Base-by-base conservation (phyloP, 768 basidiomycete species). In the Collybiopsis luxurians region DNA sequence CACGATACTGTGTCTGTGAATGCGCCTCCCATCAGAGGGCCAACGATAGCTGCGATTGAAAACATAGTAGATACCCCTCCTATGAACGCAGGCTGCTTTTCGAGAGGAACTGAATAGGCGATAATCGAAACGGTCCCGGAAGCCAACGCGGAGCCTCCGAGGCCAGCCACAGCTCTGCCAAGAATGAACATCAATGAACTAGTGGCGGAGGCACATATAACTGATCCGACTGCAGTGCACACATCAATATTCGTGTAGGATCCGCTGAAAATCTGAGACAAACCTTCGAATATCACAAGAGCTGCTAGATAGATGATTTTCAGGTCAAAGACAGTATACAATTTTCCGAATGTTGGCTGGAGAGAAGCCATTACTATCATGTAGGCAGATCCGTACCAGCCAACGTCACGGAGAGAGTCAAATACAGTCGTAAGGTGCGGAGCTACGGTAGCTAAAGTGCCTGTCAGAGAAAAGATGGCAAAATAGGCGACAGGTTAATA, bases 151-250 rank as follows among this genome's bases (percentile, higher is more conserved):
- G 72, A 72, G 0, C 73, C 78, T 1, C 78, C 79, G 5, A 76
- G 55, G 19, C 79, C 79, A 3, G 72, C 65, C 26, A 80, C 55
- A 0, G 77, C 76, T 17, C 78, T 63, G 17, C 79, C 79, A 40
- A 75, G 64, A 48, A 75, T 73, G 15, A 75, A 53, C 23, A 63
- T 44, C 42, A 63, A 58, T 26, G 70, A 58, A 48, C 44, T 59
- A 1, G 55, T 58, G 19, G 66, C 57, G n/a, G 69, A 63, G 24
- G 71, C 79, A 60, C 75, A 78, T 39, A 77, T 60, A 15, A 73
- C 59, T 2, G 70, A 72, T 4, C 79, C 79, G 30, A 77, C 56
- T 58, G 17, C 17, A 7, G 7, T 38, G 80, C 79, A 60, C 79
- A 79, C 53, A 78, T 59, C 17, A 39, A 10, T 13, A 58, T 43